Conservation (phyloP, 495 filamentous ascomycete species). For the Trichodelitschia bisporula region DNA sequence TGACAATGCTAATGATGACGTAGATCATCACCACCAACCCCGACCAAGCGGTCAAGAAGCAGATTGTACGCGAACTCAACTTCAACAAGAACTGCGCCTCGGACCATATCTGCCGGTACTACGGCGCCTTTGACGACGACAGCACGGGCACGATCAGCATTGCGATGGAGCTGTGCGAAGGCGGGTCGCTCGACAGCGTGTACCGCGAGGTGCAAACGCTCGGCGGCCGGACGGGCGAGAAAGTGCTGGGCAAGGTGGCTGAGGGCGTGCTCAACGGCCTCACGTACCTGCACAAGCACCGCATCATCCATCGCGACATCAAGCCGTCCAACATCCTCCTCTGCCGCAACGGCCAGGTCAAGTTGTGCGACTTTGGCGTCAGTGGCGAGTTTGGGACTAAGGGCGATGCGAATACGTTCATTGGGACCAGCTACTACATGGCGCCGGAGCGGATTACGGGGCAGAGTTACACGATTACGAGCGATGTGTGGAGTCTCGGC, state of each 20-base stretch:
- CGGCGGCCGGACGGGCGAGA: constrained; percentile 85
- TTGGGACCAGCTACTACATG: constrained; percentile 98
- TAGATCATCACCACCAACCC: constrained; percentile 96
- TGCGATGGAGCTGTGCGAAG: constrained; percentile 97
- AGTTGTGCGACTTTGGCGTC: constrained; percentile 95
- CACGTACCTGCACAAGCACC: constrained; percentile 85
- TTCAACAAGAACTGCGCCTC: constrained; percentile 96
- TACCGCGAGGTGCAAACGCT: constrained; percentile 93
- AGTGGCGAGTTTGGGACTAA: constrained; percentile 95
- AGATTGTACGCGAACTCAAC: constrained; percentile 81
- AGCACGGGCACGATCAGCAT: constrained; percentile 87
- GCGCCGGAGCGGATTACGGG: constrained; percentile 94
- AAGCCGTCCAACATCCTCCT: constrained; percentile 95
- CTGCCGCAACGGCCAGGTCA: constrained; percentile 78
- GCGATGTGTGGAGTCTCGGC: constrained; percentile 91
- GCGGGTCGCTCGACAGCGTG: constrained; percentile 80
- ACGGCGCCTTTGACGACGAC: constrained; percentile 86
- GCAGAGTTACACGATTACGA: constrained; percentile 93
- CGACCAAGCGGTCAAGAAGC: constrained; percentile 90
- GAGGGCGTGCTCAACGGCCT: constrained; percentile 86
- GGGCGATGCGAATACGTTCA: constrained; percentile 95
- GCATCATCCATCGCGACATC: constrained; percentile 97
- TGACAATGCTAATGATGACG: constrained; percentile 5
- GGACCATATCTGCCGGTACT: constrained; percentile 87
- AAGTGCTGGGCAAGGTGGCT: constrained; percentile 92